phyloP scores from a whole-genome alignment of 2,329 filamentous ascomycete genomes.

The Aspergillus sp. region DNA sequence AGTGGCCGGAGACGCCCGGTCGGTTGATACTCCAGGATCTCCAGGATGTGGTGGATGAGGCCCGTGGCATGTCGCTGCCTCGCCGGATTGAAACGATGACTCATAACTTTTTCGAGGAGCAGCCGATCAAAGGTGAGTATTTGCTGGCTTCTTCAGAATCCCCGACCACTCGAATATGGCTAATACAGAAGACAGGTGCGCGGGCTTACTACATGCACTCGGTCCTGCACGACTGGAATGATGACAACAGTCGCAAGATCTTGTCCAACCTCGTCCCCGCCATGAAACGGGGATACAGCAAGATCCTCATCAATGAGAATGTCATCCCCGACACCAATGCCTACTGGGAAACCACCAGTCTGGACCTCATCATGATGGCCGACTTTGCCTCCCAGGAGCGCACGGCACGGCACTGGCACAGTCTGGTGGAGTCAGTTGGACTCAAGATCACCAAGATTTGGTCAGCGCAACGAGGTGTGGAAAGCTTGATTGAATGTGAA shows the following conservation, averaged over 20 bases:
- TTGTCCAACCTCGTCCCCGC: conserved; percentile 14
- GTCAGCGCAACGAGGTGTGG: conserved; percentile 11
- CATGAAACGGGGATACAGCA: conserved; percentile 17
- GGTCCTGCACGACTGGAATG: conserved; percentile 27
- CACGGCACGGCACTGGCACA: conserved; percentile 33
- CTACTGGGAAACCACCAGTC: conserved; percentile 16
- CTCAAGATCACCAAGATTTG: conserved; percentile 30
- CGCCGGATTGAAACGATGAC: conserved; percentile 22
- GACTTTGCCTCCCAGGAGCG: conserved; percentile 30
- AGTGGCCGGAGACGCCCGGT: conserved; percentile 32
- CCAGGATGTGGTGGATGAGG: conserved; percentile 26
- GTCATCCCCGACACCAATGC: conserved; percentile 21
- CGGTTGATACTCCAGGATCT: conserved; percentile 43
- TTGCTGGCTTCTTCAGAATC: too few species aligned
- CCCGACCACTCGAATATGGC: too few species aligned
- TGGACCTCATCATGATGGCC: conserved; percentile 39
- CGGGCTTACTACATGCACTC: conserved; percentile 24
- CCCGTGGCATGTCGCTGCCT: conserved; percentile 8
- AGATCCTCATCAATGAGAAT: conserved; percentile 19
- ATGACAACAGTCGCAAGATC: conserved; percentile 16
- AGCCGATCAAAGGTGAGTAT: conserved; percentile 35
- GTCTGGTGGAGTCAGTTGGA: conserved; percentile 24
- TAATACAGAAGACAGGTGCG: conserved; percentile 6
- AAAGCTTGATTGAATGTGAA: conserved; percentile 19
- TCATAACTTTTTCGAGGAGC: conserved; percentile 41